Percentiles rank a stretch among this genome's conserved stretches.
These are phyloP conservation scores for Termitomyces sp. DNA, from an alignment of 768 basidiomycete species.

Conservation along the genomic window DNA sequence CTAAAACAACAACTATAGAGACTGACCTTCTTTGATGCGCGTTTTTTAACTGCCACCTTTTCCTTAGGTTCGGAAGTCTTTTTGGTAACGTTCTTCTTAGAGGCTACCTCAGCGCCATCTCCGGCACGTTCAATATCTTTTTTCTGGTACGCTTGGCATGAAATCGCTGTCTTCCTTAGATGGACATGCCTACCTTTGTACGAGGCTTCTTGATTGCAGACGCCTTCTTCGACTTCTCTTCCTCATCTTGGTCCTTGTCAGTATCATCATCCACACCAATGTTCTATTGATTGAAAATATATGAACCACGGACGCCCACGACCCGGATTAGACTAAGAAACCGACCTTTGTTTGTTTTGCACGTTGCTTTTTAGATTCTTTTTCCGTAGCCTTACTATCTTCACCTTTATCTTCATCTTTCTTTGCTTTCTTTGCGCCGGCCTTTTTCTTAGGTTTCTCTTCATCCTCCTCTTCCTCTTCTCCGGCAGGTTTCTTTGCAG, in stretches of 20 bases:
- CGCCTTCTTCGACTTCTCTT: slow-evolving; percentile 49
- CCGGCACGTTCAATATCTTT: slow-evolving; percentile 24
- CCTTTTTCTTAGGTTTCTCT: slow-evolving; percentile 33
- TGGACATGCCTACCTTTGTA: slow-evolving; percentile 17
- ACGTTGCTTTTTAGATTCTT: slow-evolving; percentile 16
- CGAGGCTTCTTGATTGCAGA: slow-evolving; percentile 26
- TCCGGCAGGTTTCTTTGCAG: slow-evolving; percentile 48
- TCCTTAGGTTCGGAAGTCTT: slow-evolving; percentile 24
- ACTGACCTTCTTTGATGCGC: slow-evolving; percentile 31
- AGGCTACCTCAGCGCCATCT: slow-evolving; percentile 39
- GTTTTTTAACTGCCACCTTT: slow-evolving; percentile 45
- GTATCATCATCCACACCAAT: slow-evolving; percentile 24
- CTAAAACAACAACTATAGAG: slow-evolving; percentile 1
- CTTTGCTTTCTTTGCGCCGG: slow-evolving; percentile 23
- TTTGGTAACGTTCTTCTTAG: slow-evolving; percentile 26
- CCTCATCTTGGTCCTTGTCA: slow-evolving; percentile 31
- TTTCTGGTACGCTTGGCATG: slow-evolving; percentile 13
- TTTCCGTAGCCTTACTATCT: slow-evolving; percentile 11
- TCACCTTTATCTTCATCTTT: slow-evolving; percentile 12
- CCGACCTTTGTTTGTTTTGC: slow-evolving; percentile 11
- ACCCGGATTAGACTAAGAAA: neutral
- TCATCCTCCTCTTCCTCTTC: slow-evolving; percentile 16
- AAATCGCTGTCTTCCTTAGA: neutral
- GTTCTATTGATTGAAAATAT: slow-evolving; percentile 5
- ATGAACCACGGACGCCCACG: neutral